Percentiles rank a stretch among this genome's conserved stretches.
Conservation (phyloP, 331 rosid species). For the Acacia concinna region DNA sequence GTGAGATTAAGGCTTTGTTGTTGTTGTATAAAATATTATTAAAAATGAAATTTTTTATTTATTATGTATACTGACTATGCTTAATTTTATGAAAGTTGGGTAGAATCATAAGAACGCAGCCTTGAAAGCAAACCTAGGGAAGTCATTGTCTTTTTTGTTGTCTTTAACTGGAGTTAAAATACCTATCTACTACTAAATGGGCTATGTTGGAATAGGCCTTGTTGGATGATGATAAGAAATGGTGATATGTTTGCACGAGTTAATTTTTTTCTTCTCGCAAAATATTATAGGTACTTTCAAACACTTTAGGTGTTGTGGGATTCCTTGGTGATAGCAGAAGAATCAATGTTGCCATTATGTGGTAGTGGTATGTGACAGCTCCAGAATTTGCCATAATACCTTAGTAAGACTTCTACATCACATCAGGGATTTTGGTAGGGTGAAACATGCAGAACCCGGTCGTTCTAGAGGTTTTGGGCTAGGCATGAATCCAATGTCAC, state of each 20-base stretch:
- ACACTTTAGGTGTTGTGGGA: slow-evolving; percentile 83
- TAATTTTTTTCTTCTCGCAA: not conserved
- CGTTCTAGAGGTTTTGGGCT: slow-evolving; percentile 67
- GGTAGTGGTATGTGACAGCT: slow-evolving; percentile 78
- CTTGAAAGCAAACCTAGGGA: not conserved
- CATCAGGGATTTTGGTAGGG: slow-evolving; percentile 68
- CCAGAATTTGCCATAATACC: slow-evolving; percentile 80
- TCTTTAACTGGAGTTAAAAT: not conserved
- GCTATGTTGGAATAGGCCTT: not conserved
- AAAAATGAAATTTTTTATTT: not conserved
- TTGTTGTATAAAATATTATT: too few relatives aligned
- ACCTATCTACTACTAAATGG: not conserved
- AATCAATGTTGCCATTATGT: slow-evolving; percentile 79
- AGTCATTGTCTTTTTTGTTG: not conserved
- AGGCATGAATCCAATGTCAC: slow-evolving; percentile 72
- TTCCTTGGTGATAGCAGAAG: slow-evolving; percentile 84
- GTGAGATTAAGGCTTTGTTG: too few relatives aligned
- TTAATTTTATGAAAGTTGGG: not conserved
- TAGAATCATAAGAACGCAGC: not conserved
- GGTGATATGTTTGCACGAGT: not conserved
- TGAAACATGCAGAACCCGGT: slow-evolving; percentile 79
- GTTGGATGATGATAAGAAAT: not conserved
- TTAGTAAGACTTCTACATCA: slow-evolving; percentile 81
- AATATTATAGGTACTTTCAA: slow-evolving; percentile 64
- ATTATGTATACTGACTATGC: not conserved